Evolutionary conservation across 2,329 filamentous ascomycete genomes (phyloP).

Genomic region (Pestalotiopsis sp.): DNA sequence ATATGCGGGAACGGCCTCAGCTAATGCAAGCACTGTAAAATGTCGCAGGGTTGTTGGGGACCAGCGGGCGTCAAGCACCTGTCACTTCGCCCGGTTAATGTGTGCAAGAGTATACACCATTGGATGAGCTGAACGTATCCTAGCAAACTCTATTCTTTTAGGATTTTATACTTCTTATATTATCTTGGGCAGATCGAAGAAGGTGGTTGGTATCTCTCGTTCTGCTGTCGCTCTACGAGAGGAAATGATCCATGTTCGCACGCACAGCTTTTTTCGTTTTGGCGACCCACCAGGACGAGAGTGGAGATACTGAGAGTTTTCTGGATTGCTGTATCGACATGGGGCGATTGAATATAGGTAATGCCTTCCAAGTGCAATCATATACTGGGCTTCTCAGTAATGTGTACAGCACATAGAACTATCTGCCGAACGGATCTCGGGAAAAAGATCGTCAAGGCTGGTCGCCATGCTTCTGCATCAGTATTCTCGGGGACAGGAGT

Average conservation of each 20-base stretch:
- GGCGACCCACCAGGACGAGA: no score
- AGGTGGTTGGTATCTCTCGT: background rate
- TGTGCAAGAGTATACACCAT: background rate
- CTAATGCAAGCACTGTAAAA: constrained; percentile 8
- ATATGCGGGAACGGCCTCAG: background rate
- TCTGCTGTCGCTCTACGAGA: background rate
- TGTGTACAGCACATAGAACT: no score
- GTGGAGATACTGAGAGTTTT: no score
- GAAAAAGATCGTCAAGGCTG: no score
- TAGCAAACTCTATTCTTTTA: background rate
- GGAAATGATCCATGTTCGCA: background rate
- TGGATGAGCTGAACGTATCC: background rate
- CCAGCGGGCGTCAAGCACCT: background rate
- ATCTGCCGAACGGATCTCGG: no score
- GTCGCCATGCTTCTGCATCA: no score
- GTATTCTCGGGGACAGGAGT: no score
- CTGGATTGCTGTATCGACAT: no score
- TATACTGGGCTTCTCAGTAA: no score
- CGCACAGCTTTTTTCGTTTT: no score
- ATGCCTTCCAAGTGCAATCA: no score
- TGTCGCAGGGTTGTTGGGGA: background rate
- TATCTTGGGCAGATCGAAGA: background rate
- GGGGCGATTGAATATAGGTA: no score
- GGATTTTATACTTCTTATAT: background rate
- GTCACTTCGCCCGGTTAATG: background rate